Evolutionary conservation across 106 monocot species (phyloP), one percentile per base, ranked within the genome.

Genomic region (Chionographis japonica): DNA sequence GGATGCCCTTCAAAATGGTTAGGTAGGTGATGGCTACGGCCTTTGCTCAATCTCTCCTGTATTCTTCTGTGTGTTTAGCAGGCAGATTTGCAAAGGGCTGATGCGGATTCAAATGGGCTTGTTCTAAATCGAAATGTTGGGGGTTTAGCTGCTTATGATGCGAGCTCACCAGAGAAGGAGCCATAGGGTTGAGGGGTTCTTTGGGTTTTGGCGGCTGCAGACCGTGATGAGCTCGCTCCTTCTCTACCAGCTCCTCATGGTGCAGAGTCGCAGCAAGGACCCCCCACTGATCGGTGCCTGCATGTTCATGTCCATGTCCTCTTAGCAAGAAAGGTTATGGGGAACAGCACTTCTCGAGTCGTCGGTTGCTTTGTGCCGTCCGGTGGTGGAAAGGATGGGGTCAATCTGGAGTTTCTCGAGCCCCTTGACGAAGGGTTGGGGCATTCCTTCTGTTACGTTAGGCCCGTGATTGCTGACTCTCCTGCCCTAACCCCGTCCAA

Each of bases 361-460:
- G 92, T 83, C 7, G 83, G 97, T 20, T 98, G 97, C 87, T 90
- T 98, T 40, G 82, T 70, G 27, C 87, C 89, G 16, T 71, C 66
- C 8, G 75, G 79, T 40, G 82, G 80, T 72, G 88, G 77, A 7
- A 84, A 84, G 20, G 78, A 77, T 38, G 80, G 76, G 4, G 85
- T 92, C 66, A 80, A 87, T 68, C 65, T 98, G 55, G 97, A 98
- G 20, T 92, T 98, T 58, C 68, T 98, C 9, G 89, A 98, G 70
- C 92, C 97, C 41, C 78, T 98, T 17, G 97, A 97, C 65, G 95
- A 97, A 61, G 95, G 95, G 5, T 68, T 97, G 39, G 95, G 95
- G 18, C 95, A 97, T 68, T 97, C 95, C 56, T 97, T 97, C 82
- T 97, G 95, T 52, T 97, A 97, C 65, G 95, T 97, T 40, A 76